Conservation (phyloP, 805 yeast genomes). For the Starmerella roubikii region DNA sequence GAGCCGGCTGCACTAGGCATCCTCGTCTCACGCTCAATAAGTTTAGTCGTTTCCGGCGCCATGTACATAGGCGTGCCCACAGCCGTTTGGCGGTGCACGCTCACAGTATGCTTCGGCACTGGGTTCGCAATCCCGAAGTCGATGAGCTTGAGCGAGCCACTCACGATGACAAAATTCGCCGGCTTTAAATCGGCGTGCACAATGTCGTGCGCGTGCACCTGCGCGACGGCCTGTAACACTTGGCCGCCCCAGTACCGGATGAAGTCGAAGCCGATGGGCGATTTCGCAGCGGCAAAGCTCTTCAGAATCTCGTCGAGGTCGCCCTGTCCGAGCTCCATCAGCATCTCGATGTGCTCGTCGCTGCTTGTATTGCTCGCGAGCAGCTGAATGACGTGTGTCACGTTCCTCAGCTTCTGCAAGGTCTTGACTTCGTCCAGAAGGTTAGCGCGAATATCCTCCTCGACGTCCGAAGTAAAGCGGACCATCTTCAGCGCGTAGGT, state of each 20-base stretch:
- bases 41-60: conserved; percentile 75
- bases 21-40: neutral
- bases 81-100: conserved; percentile 77
- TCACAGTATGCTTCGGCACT: conserved; percentile 82
- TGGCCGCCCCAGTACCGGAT: conserved; percentile 83
- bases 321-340: conserved; percentile 92
- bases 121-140: conserved; percentile 90
- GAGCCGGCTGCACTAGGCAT: neutral
- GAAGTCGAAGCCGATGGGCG: conserved; percentile 48
- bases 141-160: conserved; percentile 72
- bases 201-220: conserved; percentile 71
- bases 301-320: conserved; percentile 74
- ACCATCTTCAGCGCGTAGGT: conserved; percentile 15
- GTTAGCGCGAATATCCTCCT: neutral
- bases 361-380: conserved; percentile 49
- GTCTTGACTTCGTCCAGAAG: conserved; percentile 69
- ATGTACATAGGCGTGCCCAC: conserved; percentile 94
- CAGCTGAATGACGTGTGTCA: conserved; percentile 64
- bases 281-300: conserved; percentile 34
- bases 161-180: conserved; percentile 75
- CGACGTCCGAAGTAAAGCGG: neutral
- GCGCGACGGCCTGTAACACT: conserved; percentile 69
- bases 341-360: conserved; percentile 48
- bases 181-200: conserved; percentile 95
- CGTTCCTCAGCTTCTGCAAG: conserved; percentile 41